Percentiles rank a stretch among this genome's conserved stretches.
Conservation (phyloP, 495 filamentous ascomycete species). For the Neurospora sp. region DNA sequence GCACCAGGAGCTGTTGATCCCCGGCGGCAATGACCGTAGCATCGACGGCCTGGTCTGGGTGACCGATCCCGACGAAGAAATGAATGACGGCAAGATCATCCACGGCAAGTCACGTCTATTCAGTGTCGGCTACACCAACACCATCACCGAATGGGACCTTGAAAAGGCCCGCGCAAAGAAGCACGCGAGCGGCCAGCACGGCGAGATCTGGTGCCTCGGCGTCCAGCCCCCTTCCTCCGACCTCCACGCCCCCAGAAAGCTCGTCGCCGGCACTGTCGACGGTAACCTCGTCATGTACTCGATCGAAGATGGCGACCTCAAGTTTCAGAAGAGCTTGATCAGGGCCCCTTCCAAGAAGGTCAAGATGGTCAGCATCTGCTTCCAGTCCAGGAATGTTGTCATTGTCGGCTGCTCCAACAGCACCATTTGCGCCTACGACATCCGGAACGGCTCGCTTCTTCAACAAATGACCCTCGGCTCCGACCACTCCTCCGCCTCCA, state of each 20-base stretch:
- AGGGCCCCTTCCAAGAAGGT: slow-evolving; percentile 69
- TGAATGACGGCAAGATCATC: slow-evolving; percentile 48
- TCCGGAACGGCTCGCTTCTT: slow-evolving; percentile 60
- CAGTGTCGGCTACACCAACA: slow-evolving; percentile 88
- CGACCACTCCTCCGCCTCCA: slow-evolving; percentile 61
- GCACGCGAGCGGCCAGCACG: slow-evolving; percentile 84
- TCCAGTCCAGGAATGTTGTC: slow-evolving; percentile 71
- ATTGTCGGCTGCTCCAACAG: slow-evolving; percentile 89
- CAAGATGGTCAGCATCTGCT: slow-evolving; percentile 79
- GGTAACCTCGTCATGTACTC: slow-evolving; percentile 78
- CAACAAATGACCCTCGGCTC: slow-evolving; percentile 77
- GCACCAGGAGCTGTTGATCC: slow-evolving; percentile 80
- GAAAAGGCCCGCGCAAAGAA: slow-evolving; percentile 61
- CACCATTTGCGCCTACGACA: slow-evolving; percentile 82
- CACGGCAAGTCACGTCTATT: slow-evolving; percentile 78
- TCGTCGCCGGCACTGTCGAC: slow-evolving; percentile 87
- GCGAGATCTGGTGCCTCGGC: slow-evolving; percentile 92
- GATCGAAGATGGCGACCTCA: slow-evolving; percentile 69
- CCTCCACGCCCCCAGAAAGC: slow-evolving; percentile 27
- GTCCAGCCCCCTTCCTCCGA: slow-evolving; percentile 55
- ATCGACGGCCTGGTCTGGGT: slow-evolving; percentile 89
- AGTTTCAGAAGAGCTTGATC: slow-evolving; percentile 57
- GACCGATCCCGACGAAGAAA: slow-evolving; percentile 66
- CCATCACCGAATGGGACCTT: slow-evolving; percentile 91
- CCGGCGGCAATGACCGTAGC: slow-evolving; percentile 74